Conservation (phyloP, 2,329 filamentous ascomycete genomes). For the Coniochaeta sp. region DNA sequence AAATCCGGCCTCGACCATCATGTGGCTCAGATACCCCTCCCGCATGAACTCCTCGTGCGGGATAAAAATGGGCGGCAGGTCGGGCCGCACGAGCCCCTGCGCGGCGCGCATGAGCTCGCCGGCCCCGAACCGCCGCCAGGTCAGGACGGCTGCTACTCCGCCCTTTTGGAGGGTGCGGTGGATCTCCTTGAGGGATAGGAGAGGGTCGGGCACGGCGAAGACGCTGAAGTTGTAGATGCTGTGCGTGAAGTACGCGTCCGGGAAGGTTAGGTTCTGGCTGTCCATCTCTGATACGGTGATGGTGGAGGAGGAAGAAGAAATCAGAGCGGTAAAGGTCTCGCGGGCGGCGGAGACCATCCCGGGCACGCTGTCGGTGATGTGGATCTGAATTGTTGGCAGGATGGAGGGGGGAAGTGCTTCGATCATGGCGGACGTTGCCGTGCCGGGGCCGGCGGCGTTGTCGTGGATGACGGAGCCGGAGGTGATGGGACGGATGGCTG, state of each 20-base stretch:
- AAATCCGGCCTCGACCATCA: conserved; percentile 17
- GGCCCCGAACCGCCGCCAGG: conserved; percentile 17
- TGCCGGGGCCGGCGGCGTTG: too few species aligned
- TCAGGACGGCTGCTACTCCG: conserved; percentile 15
- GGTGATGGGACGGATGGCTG: too few species aligned
- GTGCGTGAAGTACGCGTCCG: conserved; percentile 15
- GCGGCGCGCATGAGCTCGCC: conserved; percentile 18
- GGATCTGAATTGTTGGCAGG: too few species aligned
- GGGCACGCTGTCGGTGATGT: too few species aligned
- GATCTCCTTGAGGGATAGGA: conserved; percentile 19
- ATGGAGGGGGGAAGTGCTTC: too few species aligned
- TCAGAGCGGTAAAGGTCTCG: too few species aligned
- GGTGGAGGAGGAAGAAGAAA: too few species aligned
- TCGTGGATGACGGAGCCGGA: too few species aligned
- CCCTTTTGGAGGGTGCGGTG: conserved; percentile 19
- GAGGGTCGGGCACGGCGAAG: conserved; percentile 18
- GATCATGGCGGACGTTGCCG: too few species aligned
- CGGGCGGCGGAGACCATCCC: too few species aligned
- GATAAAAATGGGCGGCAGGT: conserved; percentile 17
- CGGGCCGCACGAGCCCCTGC: conserved; percentile 18
- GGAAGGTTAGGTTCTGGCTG: too few species aligned
- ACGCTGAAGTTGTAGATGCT: conserved; percentile 23
- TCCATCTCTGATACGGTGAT: too few species aligned
- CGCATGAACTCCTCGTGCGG: conserved; percentile 18
- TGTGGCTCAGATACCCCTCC: conserved; percentile 15